Base-by-base conservation (phyloP, 257 asterid genomes). In the Haberlea rhodopensis region DNA sequence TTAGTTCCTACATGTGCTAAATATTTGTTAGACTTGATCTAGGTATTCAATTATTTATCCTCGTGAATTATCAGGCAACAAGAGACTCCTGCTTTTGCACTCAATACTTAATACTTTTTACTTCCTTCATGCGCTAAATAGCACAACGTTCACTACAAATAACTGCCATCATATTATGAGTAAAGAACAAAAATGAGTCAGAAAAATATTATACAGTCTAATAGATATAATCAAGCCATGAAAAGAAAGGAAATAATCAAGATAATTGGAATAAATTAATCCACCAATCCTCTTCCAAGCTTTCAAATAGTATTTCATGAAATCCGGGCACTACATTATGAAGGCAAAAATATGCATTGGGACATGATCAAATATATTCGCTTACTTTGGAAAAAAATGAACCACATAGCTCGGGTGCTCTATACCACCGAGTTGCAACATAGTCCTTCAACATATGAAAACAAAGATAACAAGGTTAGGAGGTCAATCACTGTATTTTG, bases 321-420 rank as follows among this genome's bases (percentile, higher is more conserved):
- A n/a, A n/a, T n/a, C n/a, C n/a, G n/a, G n/a, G n/a, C n/a, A n/a
- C n/a, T 60, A 64, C 21, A 65, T 57, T 72, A 23, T 16, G 34
- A 60, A 66, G 52, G 65, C 22, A 60, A 25, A 28, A 24, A 57
- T 31, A 53, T 46, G 19, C 51, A 56, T 18, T 9, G 26, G 29
- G 57, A 45, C 54, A 60, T 19, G 43, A 31, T 67, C 40, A 65
- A 22, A 76, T 66, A 45, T 51, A 66, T 51, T 27, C 53, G 74
- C 87, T 83, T 89, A 91, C 98, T 79, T 91, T 91, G 10, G 98
- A 89, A 81, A 91, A 91, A 78, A 91, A 91, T 54, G 98, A 91
- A 62, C 98, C 98, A 43, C 98, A 91, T 73, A 88, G 78, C 80
- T 91, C 98, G 34, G 98, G 98, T 76, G 98, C 98, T 66, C 96